A percentile compares a stretch with the other conserved stretches of the same genome.
phyloP scores from a whole-genome alignment of 2,329 filamentous ascomycete species.

The Sporothrix mexicana region DNA sequence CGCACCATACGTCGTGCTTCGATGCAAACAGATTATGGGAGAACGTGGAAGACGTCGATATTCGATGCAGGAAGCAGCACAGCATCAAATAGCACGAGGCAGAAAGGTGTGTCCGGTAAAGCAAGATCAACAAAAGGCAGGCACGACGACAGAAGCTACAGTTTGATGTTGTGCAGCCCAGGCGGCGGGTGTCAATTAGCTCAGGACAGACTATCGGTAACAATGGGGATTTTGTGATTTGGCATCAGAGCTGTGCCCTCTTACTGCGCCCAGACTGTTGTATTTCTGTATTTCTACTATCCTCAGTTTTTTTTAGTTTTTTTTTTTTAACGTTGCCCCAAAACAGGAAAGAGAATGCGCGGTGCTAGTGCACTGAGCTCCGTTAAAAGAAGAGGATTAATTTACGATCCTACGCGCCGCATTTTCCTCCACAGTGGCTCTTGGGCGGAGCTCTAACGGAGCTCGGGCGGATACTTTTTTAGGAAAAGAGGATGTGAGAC shows the following conservation, averaged over 20 bases:
- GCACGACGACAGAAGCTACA: background rate
- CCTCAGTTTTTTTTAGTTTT: background rate
- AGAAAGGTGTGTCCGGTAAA: background rate
- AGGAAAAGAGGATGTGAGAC: conserved; percentile 25
- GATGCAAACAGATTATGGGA: background rate
- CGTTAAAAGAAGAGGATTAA: background rate
- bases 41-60: background rate
- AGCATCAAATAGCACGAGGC: background rate
- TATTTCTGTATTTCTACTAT: background rate
- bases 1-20: background rate
- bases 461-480: conserved; percentile 26
- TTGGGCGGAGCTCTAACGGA: conserved; percentile 7
- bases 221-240: background rate
- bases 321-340: background rate
- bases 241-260: background rate
- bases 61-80: conserved; percentile 12
- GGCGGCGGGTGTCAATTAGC: background rate
- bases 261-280: background rate
- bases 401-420: background rate
- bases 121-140: background rate
- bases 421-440: conserved; percentile 24
- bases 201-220: background rate
- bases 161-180: conserved; percentile 19
- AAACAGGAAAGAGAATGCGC: conserved; percentile 31
- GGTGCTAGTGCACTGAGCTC: conserved; percentile 15